phyloP scores from a whole-genome alignment of 352 stramenopile genomes.

The Pythium apleroticum region DNA sequence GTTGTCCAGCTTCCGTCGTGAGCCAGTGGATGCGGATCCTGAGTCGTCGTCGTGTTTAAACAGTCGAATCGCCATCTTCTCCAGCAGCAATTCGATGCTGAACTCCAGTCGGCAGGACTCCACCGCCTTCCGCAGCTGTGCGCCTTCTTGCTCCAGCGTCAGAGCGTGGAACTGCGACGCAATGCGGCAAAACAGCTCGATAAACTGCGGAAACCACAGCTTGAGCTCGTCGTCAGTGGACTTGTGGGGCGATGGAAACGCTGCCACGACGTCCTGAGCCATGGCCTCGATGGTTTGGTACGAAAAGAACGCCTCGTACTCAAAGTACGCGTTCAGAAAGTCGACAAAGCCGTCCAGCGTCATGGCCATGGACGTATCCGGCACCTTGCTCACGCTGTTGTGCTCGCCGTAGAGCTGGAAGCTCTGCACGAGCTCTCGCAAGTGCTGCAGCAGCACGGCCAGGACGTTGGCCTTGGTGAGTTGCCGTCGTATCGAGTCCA shows the following conservation, averaged over 20 bases:
- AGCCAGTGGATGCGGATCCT: background rate
- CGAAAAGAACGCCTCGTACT: conserved; percentile 75
- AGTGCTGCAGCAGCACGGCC: conserved; percentile 48
- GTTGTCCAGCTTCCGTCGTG: background rate
- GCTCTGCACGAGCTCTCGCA: conserved; percentile 45
- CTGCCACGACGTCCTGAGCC: background rate
- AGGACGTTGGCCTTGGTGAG: conserved; percentile 46
- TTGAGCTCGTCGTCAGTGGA: conserved; percentile 2
- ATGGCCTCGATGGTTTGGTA: conserved; percentile 37
- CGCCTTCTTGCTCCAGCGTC: conserved; percentile 44
- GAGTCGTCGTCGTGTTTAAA: conserved; percentile 6
- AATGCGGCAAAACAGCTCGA: conserved; percentile 66
- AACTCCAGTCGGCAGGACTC: conserved; percentile 66
- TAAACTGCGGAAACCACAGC: conserved; percentile 58
- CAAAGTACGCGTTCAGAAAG: conserved; percentile 78
- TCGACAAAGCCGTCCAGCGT: conserved; percentile 72
- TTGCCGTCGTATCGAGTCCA: conserved; percentile 52
- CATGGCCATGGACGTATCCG: conserved; percentile 38
- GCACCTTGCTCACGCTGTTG: conserved; percentile 16
- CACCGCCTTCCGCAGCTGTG: conserved; percentile 48
- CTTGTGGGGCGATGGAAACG: conserved; percentile 3
- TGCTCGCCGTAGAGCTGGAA: conserved; percentile 59
- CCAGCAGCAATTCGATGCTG: conserved; percentile 53
- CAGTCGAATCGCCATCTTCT: conserved; percentile 51
- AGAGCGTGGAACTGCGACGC: conserved; percentile 52